A percentile compares a stretch with the other conserved stretches of the same genome.
These are phyloP conservation scores for Arthroderma sp. DNA, from an alignment of 2,329 filamentous ascomycete genomes.

Conservation along the genomic window DNA sequence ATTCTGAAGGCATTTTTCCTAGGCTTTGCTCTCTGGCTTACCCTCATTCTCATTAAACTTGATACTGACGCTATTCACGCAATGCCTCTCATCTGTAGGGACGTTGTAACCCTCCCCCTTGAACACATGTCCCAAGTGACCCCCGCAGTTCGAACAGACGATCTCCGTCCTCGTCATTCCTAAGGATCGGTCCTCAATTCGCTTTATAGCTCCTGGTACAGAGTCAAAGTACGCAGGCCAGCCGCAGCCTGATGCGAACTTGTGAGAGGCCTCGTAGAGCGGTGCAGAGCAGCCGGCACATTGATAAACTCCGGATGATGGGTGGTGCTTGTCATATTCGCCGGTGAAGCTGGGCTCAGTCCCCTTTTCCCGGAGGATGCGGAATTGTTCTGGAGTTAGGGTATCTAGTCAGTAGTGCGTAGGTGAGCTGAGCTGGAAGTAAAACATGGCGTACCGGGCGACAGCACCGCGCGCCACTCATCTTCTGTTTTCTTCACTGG, in stretches of 20 bases:
- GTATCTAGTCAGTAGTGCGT: not conserved
- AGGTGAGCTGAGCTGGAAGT: not conserved
- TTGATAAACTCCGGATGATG: slow-evolving; percentile 62
- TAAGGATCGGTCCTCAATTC: slow-evolving; percentile 61
- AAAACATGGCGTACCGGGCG: slow-evolving; percentile 38
- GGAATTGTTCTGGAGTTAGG: slow-evolving; percentile 69
- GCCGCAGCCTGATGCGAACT: slow-evolving; percentile 91
- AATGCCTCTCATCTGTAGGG: slow-evolving; percentile 91
- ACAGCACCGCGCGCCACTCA: slow-evolving; percentile 83
- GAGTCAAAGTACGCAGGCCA: slow-evolving; percentile 98
- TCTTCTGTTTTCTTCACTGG: slow-evolving; percentile 64
- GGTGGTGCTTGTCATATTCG: slow-evolving; percentile 76
- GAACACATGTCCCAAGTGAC: slow-evolving; percentile 82
- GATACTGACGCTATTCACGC: slow-evolving; percentile 85
- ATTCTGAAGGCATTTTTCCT: too few relatives aligned
- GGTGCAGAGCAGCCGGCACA: slow-evolving; percentile 79
- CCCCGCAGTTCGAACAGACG: slow-evolving; percentile 85
- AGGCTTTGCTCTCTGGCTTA: slow-evolving; percentile 5
- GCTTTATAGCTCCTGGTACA: slow-evolving; percentile 75
- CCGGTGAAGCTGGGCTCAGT: slow-evolving; percentile 73
- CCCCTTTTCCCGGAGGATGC: slow-evolving; percentile 79
- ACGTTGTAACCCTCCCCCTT: slow-evolving; percentile 74
- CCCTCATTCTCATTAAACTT: slow-evolving; percentile 61
- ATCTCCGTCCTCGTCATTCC: slow-evolving; percentile 89
- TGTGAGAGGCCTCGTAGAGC: slow-evolving; percentile 84